phyloP scores from a whole-genome alignment of 2,329 filamentous ascomycete species.

The Stagonosporopsis tanaceti region DNA sequence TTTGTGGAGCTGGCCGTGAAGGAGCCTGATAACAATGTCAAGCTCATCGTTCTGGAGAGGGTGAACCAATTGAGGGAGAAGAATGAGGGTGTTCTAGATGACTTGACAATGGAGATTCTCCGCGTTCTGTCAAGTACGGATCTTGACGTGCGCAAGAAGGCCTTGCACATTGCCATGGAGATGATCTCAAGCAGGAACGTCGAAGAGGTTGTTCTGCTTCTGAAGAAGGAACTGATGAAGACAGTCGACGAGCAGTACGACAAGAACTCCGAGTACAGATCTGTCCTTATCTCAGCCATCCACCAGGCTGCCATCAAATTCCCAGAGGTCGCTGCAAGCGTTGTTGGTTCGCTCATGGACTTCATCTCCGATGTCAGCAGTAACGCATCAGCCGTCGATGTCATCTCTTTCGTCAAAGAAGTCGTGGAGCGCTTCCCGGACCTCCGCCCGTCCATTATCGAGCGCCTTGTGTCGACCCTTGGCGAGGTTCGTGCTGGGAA shows the following conservation, averaged over 20 bases:
- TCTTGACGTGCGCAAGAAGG: slow-evolving; percentile 93
- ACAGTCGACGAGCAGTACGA: slow-evolving; percentile 99
- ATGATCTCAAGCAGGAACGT: slow-evolving; percentile 99
- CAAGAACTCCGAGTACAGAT: slow-evolving; percentile 71
- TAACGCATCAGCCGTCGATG: slow-evolving; percentile 94
- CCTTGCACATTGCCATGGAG: slow-evolving; percentile 86
- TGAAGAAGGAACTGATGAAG: slow-evolving; percentile 98
- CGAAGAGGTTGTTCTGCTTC: slow-evolving; percentile 91
- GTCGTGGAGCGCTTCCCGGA: slow-evolving; percentile 98
- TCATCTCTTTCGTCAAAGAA: slow-evolving; percentile 98
- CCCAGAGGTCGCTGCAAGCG: slow-evolving; percentile 95
- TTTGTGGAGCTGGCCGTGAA: slow-evolving; percentile 98
- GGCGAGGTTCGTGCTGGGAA: slow-evolving; percentile 95
- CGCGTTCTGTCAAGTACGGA: slow-evolving; percentile 94
- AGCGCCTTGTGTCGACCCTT: slow-evolving; percentile 86
- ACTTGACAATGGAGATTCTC: slow-evolving; percentile 95
- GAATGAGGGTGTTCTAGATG: slow-evolving; percentile 90
- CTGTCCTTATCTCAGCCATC: slow-evolving; percentile 94
- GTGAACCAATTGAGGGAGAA: slow-evolving; percentile 87
- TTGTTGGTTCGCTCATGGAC: slow-evolving; percentile 97
- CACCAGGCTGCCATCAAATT: slow-evolving; percentile 99
- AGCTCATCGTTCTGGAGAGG: slow-evolving; percentile 94
- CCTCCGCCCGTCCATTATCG: slow-evolving; percentile 84
- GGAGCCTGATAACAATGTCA: slow-evolving; percentile 98
- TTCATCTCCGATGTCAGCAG: slow-evolving; percentile 99